These are phyloP conservation scores for Ophiosphaerella narmari DNA, from an alignment of 2,329 filamentous ascomycete genomes.

Conservation along the genomic window DNA sequence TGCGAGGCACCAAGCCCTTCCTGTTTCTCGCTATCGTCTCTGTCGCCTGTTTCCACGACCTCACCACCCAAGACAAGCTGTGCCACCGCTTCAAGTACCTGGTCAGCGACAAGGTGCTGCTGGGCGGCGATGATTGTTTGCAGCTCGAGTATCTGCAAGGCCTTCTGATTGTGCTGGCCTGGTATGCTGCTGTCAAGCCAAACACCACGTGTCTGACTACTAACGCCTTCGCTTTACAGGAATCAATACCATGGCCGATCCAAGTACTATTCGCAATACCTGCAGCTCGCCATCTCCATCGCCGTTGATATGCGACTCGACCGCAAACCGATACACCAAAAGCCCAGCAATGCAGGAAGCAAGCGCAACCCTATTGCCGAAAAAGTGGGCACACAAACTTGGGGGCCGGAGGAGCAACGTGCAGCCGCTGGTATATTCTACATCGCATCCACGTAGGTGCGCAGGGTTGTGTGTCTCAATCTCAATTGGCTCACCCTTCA, in stretches of 20 bases:
- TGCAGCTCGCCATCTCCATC: constrained; percentile 37
- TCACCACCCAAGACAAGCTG: constrained; percentile 41
- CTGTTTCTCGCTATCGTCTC: constrained; percentile 35
- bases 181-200: constrained; percentile 17
- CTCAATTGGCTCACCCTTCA: constrained; percentile 11
- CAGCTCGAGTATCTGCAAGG: constrained; percentile 36
- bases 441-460: constrained; percentile 48
- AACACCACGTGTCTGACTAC: not conserved
- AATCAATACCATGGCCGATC: constrained; percentile 39
- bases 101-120: constrained; percentile 34
- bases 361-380: constrained; percentile 31
- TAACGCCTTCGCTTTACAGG: constrained; percentile 14
- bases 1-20: constrained; percentile 37
- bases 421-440: constrained; percentile 53
- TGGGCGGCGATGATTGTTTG: constrained; percentile 35
- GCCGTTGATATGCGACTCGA: constrained; percentile 39
- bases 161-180: constrained; percentile 33
- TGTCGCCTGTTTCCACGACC: constrained; percentile 38
- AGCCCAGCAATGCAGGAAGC: constrained; percentile 16
- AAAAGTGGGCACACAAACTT: constrained; percentile 18
- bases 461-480: not conserved
- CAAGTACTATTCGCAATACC: constrained; percentile 37
- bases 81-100: constrained; percentile 36
- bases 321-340: constrained; percentile 25
- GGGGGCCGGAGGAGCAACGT: constrained; percentile 50